Evolutionary conservation across 2,329 filamentous ascomycete genomes (phyloP).

Genomic region (Fusarium chlamydosporum): DNA sequence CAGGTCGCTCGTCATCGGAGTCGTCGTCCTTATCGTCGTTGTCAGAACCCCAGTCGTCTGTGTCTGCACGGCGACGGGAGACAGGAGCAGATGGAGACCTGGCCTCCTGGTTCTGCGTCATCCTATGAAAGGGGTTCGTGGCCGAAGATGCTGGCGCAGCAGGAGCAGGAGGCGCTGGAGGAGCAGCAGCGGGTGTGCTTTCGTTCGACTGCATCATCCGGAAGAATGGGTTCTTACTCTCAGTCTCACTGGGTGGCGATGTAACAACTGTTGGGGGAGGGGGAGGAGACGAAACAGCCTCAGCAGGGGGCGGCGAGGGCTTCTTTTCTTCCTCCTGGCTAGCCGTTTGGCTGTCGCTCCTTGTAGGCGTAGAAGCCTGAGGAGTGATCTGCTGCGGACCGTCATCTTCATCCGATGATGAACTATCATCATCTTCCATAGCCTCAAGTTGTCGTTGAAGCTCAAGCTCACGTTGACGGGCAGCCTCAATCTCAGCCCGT

Average conservation of each 20-base stretch:
- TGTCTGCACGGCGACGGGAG: slow-evolving; percentile 68
- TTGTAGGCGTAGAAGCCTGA: slow-evolving; percentile 71
- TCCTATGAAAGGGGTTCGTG: slow-evolving; percentile 97
- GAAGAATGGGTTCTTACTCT: slow-evolving; percentile 96
- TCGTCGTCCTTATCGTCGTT: slow-evolving; percentile 69
- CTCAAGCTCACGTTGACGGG: slow-evolving; percentile 89
- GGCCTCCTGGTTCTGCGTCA: slow-evolving; percentile 78
- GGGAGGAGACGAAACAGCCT: slow-evolving; percentile 56
- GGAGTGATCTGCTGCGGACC: slow-evolving; percentile 78
- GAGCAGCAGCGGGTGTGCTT: slow-evolving; percentile 59
- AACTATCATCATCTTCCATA: slow-evolving; percentile 79
- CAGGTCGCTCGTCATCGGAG: slow-evolving; percentile 78
- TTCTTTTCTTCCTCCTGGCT: slow-evolving; percentile 69
- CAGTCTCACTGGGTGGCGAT: slow-evolving; percentile 72
- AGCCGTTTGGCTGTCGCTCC: slow-evolving; percentile 65
- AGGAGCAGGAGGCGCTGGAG: slow-evolving; percentile 52
- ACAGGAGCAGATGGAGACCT: slow-evolving; percentile 63
- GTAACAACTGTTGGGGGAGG: slow-evolving; percentile 67
- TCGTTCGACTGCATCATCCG: slow-evolving; percentile 83
- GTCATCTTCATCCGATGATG: slow-evolving; percentile 86
- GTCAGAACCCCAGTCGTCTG: slow-evolving; percentile 87
- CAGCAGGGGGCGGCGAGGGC: slow-evolving; percentile 62
- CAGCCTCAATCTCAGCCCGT: slow-evolving; percentile 91
- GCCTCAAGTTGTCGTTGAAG: slow-evolving; percentile 88
- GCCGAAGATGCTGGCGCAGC: slow-evolving; percentile 57